These are phyloP conservation scores for Exophiala xenobiotica DNA, from an alignment of 2,329 filamentous ascomycete genomes.

Conservation along the genomic window DNA sequence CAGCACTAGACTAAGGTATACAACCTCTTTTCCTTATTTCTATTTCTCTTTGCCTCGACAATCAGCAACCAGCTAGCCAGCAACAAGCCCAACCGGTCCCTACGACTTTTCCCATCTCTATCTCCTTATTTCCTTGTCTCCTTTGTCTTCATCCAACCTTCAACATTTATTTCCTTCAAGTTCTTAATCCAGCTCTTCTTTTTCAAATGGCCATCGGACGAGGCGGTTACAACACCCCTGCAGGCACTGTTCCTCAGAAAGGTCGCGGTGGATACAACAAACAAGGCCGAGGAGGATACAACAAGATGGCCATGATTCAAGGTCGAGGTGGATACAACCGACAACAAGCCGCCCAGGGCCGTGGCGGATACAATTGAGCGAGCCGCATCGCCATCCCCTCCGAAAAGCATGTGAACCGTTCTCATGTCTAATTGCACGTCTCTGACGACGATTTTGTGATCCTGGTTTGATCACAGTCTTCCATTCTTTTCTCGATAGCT, in stretches of 20 bases:
- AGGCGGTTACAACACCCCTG: constrained; percentile 34
- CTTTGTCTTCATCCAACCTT: constrained; percentile 19
- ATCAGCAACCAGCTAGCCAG: constrained; percentile 8
- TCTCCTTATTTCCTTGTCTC: constrained; percentile 19
- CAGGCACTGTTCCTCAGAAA: constrained; percentile 27
- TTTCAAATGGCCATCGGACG: constrained; percentile 31
- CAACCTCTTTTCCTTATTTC: constrained; percentile 20
- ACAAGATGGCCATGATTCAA: constrained; percentile 11
- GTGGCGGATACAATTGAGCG: constrained; percentile 38
- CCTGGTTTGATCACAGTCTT: constrained; percentile 13
- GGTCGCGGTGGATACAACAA: constrained; percentile 43
- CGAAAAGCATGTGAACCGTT: constrained; percentile 5
- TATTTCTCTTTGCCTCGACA: constrained; percentile 10
- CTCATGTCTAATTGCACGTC: not conserved
- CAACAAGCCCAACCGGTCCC: constrained; percentile 2
- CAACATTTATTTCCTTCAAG: constrained; percentile 20
- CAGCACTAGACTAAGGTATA: constrained; percentile 15
- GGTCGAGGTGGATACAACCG: constrained; percentile 35
- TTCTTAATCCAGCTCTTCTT: constrained; percentile 15
- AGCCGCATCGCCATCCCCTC: too few relatives aligned
- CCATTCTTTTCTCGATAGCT: constrained; percentile 10
- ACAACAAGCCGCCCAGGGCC: constrained; percentile 31
- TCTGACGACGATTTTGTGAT: constrained; percentile 8
- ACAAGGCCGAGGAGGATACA: constrained; percentile 27
- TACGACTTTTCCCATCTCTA: constrained; percentile 5